phyloP scores from a whole-genome alignment of 306 rosid genomes.

The Comarum palustre region DNA sequence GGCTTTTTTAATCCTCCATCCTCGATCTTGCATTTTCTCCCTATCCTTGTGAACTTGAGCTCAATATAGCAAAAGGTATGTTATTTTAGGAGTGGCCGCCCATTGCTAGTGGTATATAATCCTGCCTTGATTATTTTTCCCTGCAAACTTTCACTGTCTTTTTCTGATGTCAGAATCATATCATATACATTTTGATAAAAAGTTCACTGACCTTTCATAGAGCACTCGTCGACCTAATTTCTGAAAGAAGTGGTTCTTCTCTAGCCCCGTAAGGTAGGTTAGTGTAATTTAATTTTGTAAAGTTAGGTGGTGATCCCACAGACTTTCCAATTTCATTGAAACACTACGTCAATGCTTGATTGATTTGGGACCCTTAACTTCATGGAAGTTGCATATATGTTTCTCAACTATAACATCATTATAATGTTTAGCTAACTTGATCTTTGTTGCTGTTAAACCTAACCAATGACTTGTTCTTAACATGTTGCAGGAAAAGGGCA shows the following conservation, averaged over 20 bases:
- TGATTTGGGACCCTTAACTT: background rate
- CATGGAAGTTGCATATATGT: background rate
- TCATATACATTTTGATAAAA: background rate
- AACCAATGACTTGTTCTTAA: background rate
- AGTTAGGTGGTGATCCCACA: background rate
- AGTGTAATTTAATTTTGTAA: background rate
- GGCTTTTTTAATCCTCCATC: too few species aligned
- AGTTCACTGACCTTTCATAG: background rate
- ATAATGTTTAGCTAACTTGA: background rate
- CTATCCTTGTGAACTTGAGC: background rate
- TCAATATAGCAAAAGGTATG: background rate
- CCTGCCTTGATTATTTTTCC: background rate
- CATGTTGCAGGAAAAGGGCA: conserved; percentile 69
- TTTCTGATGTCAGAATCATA: background rate
- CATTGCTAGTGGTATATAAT: background rate
- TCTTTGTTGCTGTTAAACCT: background rate
- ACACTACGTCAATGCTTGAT: background rate
- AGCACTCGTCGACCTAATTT: background rate
- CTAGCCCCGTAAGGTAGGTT: background rate
- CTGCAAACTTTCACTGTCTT: background rate
- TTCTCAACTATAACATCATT: background rate
- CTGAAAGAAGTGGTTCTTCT: background rate
- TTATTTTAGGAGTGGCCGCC: background rate
- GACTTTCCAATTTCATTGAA: background rate
- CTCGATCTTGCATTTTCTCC: background rate